Evolutionary conservation across 1,284 basidiomycete species (phyloP), one percentile per base, ranked within the genome.

Genomic region (Boletus sp.): DNA sequence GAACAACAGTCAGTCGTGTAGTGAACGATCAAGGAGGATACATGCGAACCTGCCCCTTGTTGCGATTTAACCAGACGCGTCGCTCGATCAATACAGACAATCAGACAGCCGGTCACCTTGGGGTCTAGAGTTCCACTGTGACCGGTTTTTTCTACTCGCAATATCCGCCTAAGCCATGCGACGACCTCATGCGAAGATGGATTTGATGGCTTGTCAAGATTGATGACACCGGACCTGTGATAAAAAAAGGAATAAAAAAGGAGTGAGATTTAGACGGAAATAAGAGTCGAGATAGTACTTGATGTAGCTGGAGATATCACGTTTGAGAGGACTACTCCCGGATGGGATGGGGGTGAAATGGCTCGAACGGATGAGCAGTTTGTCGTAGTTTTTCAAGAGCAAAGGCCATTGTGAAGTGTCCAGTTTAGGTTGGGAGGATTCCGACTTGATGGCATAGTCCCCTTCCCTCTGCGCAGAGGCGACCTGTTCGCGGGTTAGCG

Each of bases 171-270:
- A 56, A 99, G 74, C 96, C 96, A 99, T 14, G 96, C 96, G 56
- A 99, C 96, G 48, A 99, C 96, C 77, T 99, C 96, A 73, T 99
- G 96, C n/a, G 95, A 98, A 5, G 96, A 99, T 8, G 96, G 96
- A 73, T 99, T 99, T 41, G 95, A 98, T 22, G 96, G 96, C 70
- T 99, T 99, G 81, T 99, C 96, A 58, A 99, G 79, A 75, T 99
- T 98, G 70, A 99, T 99, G 50, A 97, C 92, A 59, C 96, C 96
- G 54, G 94, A 93, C 73, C 91, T 93, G 57, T 22, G 22, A 22
- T n/a, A n/a, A n/a, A n/a, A n/a, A n/a, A n/a, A n/a, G n/a, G 6
- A 22, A 22, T 6, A 22, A 6, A 41, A 26, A 22, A 13, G 6
- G 14, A 20, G n/a, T 46, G 8, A 57, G 49, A 40, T 41, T 30